Conservation (phyloP, 2,329 filamentous ascomycete species). For the Penicillium sp. region DNA sequence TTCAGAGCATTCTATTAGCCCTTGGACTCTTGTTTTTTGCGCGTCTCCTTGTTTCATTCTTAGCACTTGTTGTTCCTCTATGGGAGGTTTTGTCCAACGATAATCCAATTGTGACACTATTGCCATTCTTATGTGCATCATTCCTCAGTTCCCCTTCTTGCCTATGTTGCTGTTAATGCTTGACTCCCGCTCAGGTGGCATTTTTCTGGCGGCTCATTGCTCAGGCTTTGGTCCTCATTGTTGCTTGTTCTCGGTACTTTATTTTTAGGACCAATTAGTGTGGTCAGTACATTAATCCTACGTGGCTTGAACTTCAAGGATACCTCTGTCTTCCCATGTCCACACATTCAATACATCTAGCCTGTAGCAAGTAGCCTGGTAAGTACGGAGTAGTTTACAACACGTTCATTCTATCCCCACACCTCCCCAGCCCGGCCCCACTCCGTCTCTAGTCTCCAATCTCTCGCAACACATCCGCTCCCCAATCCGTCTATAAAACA, state of each 20-base stretch:
- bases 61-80: constrained; percentile 19
- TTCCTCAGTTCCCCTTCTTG: background rate
- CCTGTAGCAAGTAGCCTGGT: background rate
- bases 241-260: constrained; percentile 6
- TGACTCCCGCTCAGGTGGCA: constrained; percentile 1
- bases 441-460: too few species aligned
- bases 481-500: constrained; percentile 7
- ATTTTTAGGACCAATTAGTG: background rate
- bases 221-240: background rate
- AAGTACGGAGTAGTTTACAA: background rate
- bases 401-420: background rate
- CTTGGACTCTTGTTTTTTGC: constrained; percentile 1
- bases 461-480: constrained; percentile 4
- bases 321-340: background rate
- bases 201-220: constrained; percentile 1
- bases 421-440: background rate
- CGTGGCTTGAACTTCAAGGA: background rate
- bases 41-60: constrained; percentile 7
- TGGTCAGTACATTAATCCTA: constrained; percentile 1
- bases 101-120: constrained; percentile 22
- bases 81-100: constrained; percentile 17
- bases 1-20: constrained; percentile 18
- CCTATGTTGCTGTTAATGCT: constrained; percentile 2
- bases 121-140: constrained; percentile 4
- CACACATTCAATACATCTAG: background rate